These are phyloP conservation scores for Euphorbia peplus DNA, from an alignment of 345 rosid genomes.

Conservation along the genomic window DNA sequence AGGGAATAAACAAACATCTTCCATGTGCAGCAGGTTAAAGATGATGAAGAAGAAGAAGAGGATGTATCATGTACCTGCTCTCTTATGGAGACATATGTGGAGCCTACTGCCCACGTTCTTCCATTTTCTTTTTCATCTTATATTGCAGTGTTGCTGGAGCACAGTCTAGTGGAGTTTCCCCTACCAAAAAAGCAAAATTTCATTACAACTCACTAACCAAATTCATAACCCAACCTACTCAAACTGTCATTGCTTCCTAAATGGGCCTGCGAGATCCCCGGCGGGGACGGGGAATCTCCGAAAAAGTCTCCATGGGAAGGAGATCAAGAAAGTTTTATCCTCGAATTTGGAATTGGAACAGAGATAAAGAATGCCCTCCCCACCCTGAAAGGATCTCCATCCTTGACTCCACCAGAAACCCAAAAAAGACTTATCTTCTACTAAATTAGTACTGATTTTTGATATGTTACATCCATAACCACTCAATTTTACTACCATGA, in stretches of 20 bases:
- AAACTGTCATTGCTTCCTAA: not conserved
- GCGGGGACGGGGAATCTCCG: too few species aligned
- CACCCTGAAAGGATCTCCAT: too few species aligned
- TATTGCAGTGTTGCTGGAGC: constrained; percentile 80
- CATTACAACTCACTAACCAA: constrained; percentile 1
- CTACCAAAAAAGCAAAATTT: constrained; percentile 26
- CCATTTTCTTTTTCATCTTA: constrained; percentile 72
- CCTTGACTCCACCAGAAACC: too few species aligned
- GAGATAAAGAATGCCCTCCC: too few species aligned
- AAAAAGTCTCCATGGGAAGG: too few species aligned
- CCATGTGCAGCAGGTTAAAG: constrained; percentile 12
- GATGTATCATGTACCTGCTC: not conserved
- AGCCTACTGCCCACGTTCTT: constrained; percentile 29
- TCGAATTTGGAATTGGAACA: too few species aligned
- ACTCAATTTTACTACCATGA: too few species aligned
- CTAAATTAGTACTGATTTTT: too few species aligned
- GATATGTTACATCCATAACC: too few species aligned
- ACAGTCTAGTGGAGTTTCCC: constrained; percentile 91
- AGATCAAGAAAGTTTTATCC: too few species aligned
- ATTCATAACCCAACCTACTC: not conserved
- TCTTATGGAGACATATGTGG: constrained; percentile 6
- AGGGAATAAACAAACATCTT: constrained; percentile 10
- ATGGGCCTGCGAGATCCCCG: not conserved
- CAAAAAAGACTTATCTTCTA: too few species aligned
- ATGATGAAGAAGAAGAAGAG: not conserved